These are phyloP conservation scores for Pyronema omphalodes DNA, from an alignment of 495 filamentous ascomycete genomes.

Conservation along the genomic window DNA sequence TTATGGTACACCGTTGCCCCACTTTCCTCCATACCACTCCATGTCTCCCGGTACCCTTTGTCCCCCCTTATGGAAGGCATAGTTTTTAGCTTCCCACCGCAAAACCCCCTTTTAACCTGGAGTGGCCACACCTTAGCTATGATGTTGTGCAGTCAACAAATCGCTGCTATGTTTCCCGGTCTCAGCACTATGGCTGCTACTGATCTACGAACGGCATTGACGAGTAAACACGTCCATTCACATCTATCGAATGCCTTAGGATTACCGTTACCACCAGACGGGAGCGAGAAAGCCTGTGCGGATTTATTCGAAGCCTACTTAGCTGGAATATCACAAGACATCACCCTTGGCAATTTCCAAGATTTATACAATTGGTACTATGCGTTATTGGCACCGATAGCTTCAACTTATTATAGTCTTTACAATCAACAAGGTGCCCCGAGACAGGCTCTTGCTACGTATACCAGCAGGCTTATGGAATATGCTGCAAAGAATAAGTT, in stretches of 20 bases:
- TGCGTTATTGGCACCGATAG: slow-evolving; percentile 13
- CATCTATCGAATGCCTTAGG: slow-evolving; percentile 13
- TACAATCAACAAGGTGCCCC: neutral
- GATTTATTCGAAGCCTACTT: slow-evolving; percentile 18
- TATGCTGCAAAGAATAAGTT: slow-evolving; percentile 17
- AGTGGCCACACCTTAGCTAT: neutral
- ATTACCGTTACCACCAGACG: slow-evolving; percentile 8
- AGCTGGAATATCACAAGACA: slow-evolving; percentile 15
- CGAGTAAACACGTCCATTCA: slow-evolving; percentile 14
- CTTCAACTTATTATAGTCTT: neutral
- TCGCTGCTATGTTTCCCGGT: neutral
- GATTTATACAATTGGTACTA: slow-evolving; percentile 12
- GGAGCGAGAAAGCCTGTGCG: slow-evolving; percentile 14
- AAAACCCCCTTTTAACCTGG: neutral
- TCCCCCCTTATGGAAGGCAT: neutral
- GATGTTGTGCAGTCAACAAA: neutral
- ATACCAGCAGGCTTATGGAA: slow-evolving; percentile 21
- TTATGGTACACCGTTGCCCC: neutral
- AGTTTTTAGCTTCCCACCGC: neutral
- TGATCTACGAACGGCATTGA: slow-evolving; percentile 13
- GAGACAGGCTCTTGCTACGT: slow-evolving; percentile 16
- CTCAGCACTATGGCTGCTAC: neutral
- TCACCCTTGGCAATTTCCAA: slow-evolving; percentile 6
- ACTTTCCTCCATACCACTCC: neutral
- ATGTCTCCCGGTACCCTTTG: neutral